Conservation (phyloP, 1,139 yeast species). For the Pichia sp. region DNA sequence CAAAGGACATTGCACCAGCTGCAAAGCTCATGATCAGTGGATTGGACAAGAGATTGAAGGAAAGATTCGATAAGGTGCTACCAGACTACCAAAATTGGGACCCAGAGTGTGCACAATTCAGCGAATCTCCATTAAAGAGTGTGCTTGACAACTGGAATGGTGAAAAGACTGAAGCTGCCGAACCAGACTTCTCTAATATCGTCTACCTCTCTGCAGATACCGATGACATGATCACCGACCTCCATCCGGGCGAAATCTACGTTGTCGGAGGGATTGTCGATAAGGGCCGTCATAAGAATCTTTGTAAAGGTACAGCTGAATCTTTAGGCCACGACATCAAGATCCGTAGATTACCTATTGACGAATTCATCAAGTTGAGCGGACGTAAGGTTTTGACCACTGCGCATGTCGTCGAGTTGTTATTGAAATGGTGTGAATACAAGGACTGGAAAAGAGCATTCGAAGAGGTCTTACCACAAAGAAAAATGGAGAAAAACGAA, state of each 20-base stretch:
- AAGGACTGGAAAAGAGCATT: slow-evolving; percentile 87
- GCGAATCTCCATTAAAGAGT: slow-evolving; percentile 42
- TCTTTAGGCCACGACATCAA: slow-evolving; percentile 52
- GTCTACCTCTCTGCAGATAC: slow-evolving; percentile 89
- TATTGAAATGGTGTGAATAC: slow-evolving; percentile 76
- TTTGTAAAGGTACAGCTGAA: slow-evolving; percentile 83
- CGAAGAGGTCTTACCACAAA: slow-evolving; percentile 76
- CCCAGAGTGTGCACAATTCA: slow-evolving; percentile 48
- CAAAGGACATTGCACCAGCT: slow-evolving; percentile 35
- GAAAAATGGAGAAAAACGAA: slow-evolving; percentile 48
- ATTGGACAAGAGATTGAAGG: slow-evolving; percentile 62
- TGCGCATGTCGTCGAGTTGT: slow-evolving; percentile 86
- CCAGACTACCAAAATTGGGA: slow-evolving; percentile 65
- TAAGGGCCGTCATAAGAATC: slow-evolving; percentile 82
- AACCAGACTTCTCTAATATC: slow-evolving; percentile 35
- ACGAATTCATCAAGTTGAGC: slow-evolving; percentile 73
- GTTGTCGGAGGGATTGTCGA: slow-evolving; percentile 96
- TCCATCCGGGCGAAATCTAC: slow-evolving; percentile 72
- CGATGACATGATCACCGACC: slow-evolving; percentile 56
- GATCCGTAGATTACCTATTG: slow-evolving; percentile 85
- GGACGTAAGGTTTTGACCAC: slow-evolving; percentile 93
- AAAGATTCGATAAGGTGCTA: slow-evolving; percentile 66
- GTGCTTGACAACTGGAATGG: slow-evolving; percentile 13
- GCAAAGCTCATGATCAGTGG: slow-evolving; percentile 63
- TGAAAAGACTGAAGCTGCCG: slow-evolving; percentile 15